phyloP scores from a whole-genome alignment of 1,139 yeast species.

The Geotrichum siamense region DNA sequence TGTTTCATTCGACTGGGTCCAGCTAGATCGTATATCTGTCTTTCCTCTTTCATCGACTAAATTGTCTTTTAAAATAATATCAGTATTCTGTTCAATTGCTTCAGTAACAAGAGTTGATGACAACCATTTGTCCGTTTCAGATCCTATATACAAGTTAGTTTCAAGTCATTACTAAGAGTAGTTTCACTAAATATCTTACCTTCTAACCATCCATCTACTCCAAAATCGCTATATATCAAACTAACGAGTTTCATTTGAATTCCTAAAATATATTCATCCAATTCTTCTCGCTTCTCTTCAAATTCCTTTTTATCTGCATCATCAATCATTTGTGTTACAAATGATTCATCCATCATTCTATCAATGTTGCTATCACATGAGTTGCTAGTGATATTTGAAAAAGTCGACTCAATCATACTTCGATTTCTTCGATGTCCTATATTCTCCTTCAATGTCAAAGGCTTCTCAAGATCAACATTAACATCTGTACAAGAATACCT shows the following conservation, averaged over 20 bases:
- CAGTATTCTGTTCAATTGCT: constrained; percentile 8
- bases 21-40: constrained; percentile 8
- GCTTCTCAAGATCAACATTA: constrained; percentile 7
- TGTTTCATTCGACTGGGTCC: constrained; percentile 11
- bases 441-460: constrained; percentile 2
- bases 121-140: constrained; percentile 33
- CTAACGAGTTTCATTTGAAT: constrained; percentile 30
- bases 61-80: constrained; percentile 2
- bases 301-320: constrained; percentile 12
- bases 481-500: constrained; percentile 14
- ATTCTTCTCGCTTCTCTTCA: constrained; percentile 20
- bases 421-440: constrained; percentile 25
- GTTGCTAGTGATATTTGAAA: constrained; percentile 4
- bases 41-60: constrained; percentile 2
- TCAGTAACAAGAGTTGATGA: constrained; percentile 23
- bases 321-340: constrained; percentile 3
- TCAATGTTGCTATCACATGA: constrained; percentile 7
- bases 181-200: constrained; percentile 22
- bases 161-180: too few relatives aligned
- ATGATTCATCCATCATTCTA: constrained; percentile 6
- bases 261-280: constrained; percentile 25
- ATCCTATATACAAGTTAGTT: constrained; percentile 21
- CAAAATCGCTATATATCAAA: constrained; percentile 30
- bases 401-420: constrained; percentile 24
- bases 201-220: constrained; percentile 27